These are phyloP conservation scores for Isabelozyma pseudorhagii DNA, from an alignment of 805 yeast species.

Conservation along the genomic window DNA sequence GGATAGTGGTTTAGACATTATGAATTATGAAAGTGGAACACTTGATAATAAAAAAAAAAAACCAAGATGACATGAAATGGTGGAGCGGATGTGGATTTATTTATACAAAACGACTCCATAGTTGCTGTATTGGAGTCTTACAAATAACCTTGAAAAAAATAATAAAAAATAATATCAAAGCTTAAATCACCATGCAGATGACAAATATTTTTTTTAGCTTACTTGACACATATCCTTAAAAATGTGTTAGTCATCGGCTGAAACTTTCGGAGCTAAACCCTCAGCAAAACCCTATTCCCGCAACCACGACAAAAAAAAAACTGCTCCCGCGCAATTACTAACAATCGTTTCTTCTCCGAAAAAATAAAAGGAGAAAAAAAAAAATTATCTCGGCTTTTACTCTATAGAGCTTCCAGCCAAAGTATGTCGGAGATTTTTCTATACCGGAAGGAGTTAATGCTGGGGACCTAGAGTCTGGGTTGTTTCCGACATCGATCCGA, in stretches of 20 bases:
- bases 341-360: background rate
- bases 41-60: background rate
- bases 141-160: background rate
- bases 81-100: background rate
- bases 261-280: background rate
- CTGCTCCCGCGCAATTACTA: background rate
- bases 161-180: background rate
- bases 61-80: background rate
- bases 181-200: background rate
- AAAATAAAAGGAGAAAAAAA: no score
- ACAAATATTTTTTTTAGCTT: no score
- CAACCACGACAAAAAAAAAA: background rate
- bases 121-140: background rate
- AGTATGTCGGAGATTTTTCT: no score
- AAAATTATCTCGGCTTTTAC: no score
- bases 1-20: slow-evolving; percentile 13
- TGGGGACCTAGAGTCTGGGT: no score
- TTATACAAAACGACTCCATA: background rate
- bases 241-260: background rate
- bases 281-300: background rate
- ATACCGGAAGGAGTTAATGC: no score
- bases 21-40: background rate
- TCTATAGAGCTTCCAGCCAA: no score
- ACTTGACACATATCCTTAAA: background rate
- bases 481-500: no score